Base-by-base conservation (phyloP, 1,139 yeast species). In the Kodamaea plutei region DNA sequence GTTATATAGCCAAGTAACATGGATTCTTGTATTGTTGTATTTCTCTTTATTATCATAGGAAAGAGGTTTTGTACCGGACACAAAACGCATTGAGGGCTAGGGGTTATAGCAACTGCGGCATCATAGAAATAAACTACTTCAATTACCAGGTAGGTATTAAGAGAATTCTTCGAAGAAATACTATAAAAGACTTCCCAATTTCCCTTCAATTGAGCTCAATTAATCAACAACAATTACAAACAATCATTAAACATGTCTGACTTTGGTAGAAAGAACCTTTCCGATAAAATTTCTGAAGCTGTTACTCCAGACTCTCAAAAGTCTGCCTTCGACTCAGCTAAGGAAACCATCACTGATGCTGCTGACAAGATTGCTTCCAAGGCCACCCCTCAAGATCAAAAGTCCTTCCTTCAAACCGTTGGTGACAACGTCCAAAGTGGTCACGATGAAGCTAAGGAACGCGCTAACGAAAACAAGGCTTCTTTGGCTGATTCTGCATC, bases 251-350 rank as follows among this genome's bases (percentile, higher is more conserved):
- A 22, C 13, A 81, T 81, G 88, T 76, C 88, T 50, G 88, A 81
- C 74, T 59, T 72, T 43, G 85, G 84, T 47, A 83, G 95, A 81
- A 84, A 84, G 62, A 62, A 71, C 55, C 69, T 87, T 50, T 49
- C 80, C 44, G 82, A 79, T 56, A 84, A 85, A 64, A 63, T 74
- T 43, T 36, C 69, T 36, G 95, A 85, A 70, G 52, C 73, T 33
- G 41, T 82, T 35, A 84, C 75, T 47, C 95, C 96, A 52, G 80
- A 85, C 37, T 61, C 75, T 32, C 70, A 83, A 56, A 87, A 87
- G 70, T 44, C 78, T 29, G 61, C 68, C 47, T 58, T 64, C 26
- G 83, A 85, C 49, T 66, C 81, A 62, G 79, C 78, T 43, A 80
- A 82, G 69, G 95, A 87, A 63, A 38, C 58, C 23, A 78, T 75